Percentiles rank a stretch among this genome's conserved stretches.
phyloP scores from a whole-genome alignment of 257 asterid species.

The Agastache rugosa region DNA sequence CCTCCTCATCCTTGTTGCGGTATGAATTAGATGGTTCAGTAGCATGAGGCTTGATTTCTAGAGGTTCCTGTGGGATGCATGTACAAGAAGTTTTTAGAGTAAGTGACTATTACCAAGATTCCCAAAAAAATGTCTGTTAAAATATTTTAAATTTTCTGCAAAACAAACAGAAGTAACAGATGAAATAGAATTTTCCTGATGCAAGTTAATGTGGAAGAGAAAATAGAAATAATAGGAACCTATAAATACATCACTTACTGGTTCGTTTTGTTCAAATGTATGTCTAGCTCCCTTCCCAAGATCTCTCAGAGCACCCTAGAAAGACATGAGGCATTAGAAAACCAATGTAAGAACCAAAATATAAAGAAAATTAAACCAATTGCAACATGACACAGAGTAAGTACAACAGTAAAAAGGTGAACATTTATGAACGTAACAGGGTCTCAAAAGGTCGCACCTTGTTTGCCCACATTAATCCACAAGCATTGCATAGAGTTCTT shows the following conservation, averaged over 20 bases:
- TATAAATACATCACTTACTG: conserved; percentile 41
- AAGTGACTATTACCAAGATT: neutral
- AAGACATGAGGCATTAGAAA: conserved; percentile 18
- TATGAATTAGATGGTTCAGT: conserved; percentile 39
- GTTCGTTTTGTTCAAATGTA: conserved; percentile 40
- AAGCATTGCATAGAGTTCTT: conserved; percentile 61
- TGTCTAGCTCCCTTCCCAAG: conserved; percentile 45
- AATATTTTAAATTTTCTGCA: conserved; percentile 5
- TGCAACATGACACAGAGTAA: neutral
- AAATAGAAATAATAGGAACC: conserved; percentile 10
- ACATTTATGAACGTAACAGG: neutral
- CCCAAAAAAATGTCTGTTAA: neutral
- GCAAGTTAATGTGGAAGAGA: conserved; percentile 18
- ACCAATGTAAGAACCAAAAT: neutral
- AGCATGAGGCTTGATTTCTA: conserved; percentile 48
- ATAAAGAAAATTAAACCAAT: neutral
- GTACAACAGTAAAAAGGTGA: conserved; percentile 16
- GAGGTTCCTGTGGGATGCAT: conserved; percentile 42
- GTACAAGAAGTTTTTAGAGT: conserved; percentile 17
- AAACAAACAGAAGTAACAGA: neutral
- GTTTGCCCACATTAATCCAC: conserved; percentile 68
- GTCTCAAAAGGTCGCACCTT: conserved; percentile 39
- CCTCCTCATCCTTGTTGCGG: conserved; percentile 45
- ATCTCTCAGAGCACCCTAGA: conserved; percentile 53
- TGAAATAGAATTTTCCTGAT: neutral